Evolutionary conservation across 2,329 filamentous ascomycete genomes (phyloP).

Genomic region (Alternaria sp.): DNA sequence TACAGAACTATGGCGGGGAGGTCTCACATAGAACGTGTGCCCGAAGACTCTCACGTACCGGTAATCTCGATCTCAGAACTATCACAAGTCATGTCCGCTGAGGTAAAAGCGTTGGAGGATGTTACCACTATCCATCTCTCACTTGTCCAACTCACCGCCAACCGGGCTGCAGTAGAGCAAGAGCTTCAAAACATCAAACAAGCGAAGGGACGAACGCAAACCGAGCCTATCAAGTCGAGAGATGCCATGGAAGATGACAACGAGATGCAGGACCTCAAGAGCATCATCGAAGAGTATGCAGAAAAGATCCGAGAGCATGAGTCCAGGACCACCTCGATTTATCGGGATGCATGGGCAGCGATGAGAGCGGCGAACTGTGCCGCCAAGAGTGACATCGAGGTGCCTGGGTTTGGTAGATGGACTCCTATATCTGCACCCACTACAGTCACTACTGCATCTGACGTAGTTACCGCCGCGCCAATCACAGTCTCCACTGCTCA

Average conservation of each 20-base stretch:
- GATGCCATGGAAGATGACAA: neutral
- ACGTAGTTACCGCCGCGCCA: too few species aligned
- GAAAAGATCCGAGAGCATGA: neutral
- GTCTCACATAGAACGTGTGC: rapidly evolving
- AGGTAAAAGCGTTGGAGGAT: neutral
- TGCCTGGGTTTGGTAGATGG: neutral
- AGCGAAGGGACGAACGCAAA: neutral
- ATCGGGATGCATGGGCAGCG: too few species aligned
- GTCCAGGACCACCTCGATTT: too few species aligned
- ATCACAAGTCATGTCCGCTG: neutral
- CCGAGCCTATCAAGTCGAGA: neutral
- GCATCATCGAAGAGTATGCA: neutral
- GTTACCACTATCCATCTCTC: rapidly evolving
- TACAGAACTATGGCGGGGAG: rapidly evolving
- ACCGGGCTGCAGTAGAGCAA: neutral
- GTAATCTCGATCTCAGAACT: neutral
- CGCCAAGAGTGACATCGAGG: neutral
- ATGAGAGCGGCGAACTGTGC: neutral
- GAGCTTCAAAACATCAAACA: neutral
- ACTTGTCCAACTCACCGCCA: neutral
- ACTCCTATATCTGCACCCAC: neutral
- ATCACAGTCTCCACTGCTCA: neutral
- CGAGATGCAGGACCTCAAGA: neutral
- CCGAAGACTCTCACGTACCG: rapidly evolving
- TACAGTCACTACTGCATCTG: neutral